Base-by-base conservation (phyloP, 2,329 filamentous ascomycete species). In the Incumbomyces lentus region DNA sequence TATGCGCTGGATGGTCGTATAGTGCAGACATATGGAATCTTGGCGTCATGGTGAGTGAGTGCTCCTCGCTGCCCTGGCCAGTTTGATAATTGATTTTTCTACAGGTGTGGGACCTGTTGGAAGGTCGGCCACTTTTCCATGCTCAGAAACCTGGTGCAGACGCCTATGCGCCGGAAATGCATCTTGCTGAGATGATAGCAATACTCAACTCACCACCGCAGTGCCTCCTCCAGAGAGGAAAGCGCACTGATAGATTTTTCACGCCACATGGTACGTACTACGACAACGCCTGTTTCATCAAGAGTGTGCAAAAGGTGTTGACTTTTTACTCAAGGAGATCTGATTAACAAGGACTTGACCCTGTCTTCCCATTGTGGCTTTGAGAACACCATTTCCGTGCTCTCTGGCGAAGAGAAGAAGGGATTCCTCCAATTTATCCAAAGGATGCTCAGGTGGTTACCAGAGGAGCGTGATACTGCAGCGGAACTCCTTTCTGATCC, bases 121-220 rank as follows among this genome's bases (percentile, higher is more conserved):
- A 60, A 58, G 59, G 58, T 29, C 60, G 59, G 56, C 61, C 63
- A 43, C 50, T 67, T 48, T 67, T 67, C 47, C 58, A 43, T 44
- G 55, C 61, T 51, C 61, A 64, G 13, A 49, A 63, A 55, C 54
- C 62, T 52, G 31, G 59, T 50, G 14, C 63, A 34, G 60, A 60
- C 49, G 50, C 51, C 26, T 69, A 69, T 38, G 55, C 59, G 54
- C 55, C 62, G 34, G 63, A 60, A 58, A 35, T 55, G 40, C 63
- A 70, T 47, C 49, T 71, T 7, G 64, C 67, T 4, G 60, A 70
- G 51, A 70, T 70, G 58, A 66, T n/a, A n/a, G n/a, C n/a, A n/a
- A n/a, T n/a, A n/a, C n/a, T n/a, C n/a, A n/a, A n/a, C n/a, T n/a
- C n/a, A n/a, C n/a, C n/a, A n/a, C n/a, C n/a, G n/a, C n/a, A n/a